Percentiles rank a stretch among this genome's conserved stretches.
Evolutionary conservation across 1,139 yeast species (phyloP).

Genomic region (Protomyces macrosporus): DNA sequence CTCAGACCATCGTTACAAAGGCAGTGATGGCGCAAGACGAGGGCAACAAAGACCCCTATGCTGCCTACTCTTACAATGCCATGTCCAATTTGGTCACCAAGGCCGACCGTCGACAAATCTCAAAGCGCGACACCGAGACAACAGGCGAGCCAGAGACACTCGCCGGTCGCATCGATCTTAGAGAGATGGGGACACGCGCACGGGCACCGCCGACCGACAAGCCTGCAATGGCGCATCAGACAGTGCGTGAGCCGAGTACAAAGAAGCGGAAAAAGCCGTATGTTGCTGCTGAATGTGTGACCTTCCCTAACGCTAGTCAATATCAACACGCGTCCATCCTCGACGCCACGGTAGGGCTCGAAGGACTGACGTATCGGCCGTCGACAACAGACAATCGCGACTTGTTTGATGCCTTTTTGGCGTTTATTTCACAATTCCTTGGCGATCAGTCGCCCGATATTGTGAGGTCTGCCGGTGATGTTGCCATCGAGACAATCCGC

Average conservation of each 20-base stretch:
- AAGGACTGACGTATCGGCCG: conserved; percentile 50
- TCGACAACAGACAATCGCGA: conserved; percentile 46
- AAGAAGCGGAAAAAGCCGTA: conserved; percentile 29
- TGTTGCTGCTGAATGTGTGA: not conserved
- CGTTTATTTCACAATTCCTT: conserved; percentile 48
- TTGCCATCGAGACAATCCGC: conserved; percentile 57
- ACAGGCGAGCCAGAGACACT: conserved; percentile 64
- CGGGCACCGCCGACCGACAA: conserved; percentile 32
- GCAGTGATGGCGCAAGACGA: conserved; percentile 12
- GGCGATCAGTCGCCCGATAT: conserved; percentile 59
- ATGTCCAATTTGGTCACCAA: conserved; percentile 73
- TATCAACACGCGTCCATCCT: conserved; percentile 33
- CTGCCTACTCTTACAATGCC: conserved; percentile 38
- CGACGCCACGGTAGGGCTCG: conserved; percentile 40
- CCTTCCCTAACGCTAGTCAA: not conserved
- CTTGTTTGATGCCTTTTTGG: conserved; percentile 46
- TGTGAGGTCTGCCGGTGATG: conserved; percentile 57
- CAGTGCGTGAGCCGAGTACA: conserved; percentile 13
- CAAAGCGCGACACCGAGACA: conserved; percentile 46
- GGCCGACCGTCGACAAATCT: conserved; percentile 50
- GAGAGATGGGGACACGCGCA: conserved; percentile 64
- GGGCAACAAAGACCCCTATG: conserved; percentile 9
- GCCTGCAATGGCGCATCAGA: conserved; percentile 23
- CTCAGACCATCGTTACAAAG: too few species aligned
- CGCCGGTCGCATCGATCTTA: conserved; percentile 56